Evolutionary conservation across 2,329 filamentous ascomycete genomes (phyloP).

Genomic region (Coleophoma cylindrospora): DNA sequence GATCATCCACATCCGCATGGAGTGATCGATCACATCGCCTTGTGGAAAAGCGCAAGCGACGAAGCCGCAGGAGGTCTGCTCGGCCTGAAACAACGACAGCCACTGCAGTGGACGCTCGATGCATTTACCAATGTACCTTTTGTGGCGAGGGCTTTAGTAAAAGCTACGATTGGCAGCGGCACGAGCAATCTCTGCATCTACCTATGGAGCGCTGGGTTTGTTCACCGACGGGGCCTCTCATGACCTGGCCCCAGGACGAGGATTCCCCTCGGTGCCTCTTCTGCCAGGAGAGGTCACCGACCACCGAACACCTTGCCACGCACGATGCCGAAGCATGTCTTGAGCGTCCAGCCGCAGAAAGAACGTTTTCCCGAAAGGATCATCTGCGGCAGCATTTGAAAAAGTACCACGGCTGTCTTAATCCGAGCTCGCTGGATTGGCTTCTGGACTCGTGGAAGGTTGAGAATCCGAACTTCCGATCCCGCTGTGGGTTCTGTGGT

Average conservation of each 20-base stretch:
- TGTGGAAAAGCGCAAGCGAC: background rate
- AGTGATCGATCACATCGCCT: background rate
- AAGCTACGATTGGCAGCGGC: constrained; percentile 62
- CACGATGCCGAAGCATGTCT: constrained; percentile 42
- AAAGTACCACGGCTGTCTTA: constrained; percentile 32
- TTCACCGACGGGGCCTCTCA: constrained; percentile 39
- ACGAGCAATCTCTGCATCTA: constrained; percentile 59
- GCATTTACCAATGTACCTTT: constrained; percentile 40
- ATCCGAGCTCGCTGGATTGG: background rate
- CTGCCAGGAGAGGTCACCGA: background rate
- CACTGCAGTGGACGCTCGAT: no score
- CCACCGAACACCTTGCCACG: background rate
- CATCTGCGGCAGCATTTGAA: constrained; percentile 58
- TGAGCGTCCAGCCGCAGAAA: constrained; percentile 54
- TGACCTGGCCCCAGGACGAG: background rate
- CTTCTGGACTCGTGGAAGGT: background rate
- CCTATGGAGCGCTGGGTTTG: constrained; percentile 61
- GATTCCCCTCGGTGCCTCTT: background rate
- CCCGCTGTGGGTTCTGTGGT: background rate
- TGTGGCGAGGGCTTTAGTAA: constrained; percentile 59
- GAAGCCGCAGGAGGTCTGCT: no score
- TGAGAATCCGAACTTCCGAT: background rate
- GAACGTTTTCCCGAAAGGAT: constrained; percentile 58
- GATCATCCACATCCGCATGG: background rate
- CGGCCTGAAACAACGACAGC: no score